Evolutionary conservation across 805 yeast genomes (phyloP).

Genomic region (Starmerella potacharoeniae): DNA sequence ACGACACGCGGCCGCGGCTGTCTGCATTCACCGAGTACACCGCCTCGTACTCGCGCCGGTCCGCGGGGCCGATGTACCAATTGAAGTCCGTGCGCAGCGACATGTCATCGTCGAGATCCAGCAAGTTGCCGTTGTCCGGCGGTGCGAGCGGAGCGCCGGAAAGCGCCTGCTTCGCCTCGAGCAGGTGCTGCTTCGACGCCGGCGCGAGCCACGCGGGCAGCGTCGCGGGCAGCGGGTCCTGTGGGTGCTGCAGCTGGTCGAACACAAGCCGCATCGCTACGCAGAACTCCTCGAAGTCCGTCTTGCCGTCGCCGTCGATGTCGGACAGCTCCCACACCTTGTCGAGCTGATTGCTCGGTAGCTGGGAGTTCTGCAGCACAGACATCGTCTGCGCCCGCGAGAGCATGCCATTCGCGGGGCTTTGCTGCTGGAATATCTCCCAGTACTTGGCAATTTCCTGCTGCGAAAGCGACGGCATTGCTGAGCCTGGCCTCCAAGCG

Average conservation of each 20-base stretch:
- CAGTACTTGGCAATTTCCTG: conserved; percentile 96
- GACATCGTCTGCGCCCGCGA: conserved; percentile 76
- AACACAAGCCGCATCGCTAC: conserved; percentile 92
- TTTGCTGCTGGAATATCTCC: conserved; percentile 89
- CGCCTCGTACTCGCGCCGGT: conserved; percentile 63
- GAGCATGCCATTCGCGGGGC: conserved; percentile 67
- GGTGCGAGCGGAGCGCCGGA: conserved; percentile 17
- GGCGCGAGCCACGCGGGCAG: conserved; percentile 93
- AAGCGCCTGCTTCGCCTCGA: conserved; percentile 68
- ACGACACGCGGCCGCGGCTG: conserved; percentile 65
- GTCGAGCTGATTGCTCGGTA: conserved; percentile 64
- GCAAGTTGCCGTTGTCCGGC: conserved; percentile 25
- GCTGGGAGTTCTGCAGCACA: conserved; percentile 79
- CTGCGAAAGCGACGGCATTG: conserved; percentile 33
- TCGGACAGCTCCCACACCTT: conserved; percentile 80
- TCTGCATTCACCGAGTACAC: conserved; percentile 68
- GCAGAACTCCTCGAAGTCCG: conserved; percentile 96
- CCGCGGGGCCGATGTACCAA: conserved; percentile 93
- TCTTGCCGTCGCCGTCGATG: conserved; percentile 78
- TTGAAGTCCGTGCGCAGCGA: conserved; percentile 61
- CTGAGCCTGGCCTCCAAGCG: neutral
- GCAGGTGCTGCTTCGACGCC: conserved; percentile 69
- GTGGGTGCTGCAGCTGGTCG: conserved; percentile 71
- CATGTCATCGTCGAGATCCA: conserved; percentile 49
- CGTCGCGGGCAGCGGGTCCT: conserved; percentile 48